Conservation (phyloP, 768 basidiomycete species). For the Trametes cingulata region DNA sequence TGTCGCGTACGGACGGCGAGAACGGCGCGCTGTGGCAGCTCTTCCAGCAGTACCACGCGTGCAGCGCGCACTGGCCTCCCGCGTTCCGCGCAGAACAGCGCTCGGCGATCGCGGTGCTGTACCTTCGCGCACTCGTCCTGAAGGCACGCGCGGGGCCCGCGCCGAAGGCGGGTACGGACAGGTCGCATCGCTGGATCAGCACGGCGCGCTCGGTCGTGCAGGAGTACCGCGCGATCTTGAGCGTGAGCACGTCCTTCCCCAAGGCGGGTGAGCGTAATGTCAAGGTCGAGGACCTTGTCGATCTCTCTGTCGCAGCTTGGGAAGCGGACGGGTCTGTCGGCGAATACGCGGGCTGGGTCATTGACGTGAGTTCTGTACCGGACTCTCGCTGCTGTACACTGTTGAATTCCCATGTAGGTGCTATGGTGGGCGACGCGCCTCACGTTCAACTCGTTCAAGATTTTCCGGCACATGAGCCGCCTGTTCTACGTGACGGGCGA, state of each 20-base stretch:
- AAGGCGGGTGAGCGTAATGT: constrained; percentile 76
- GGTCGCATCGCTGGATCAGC: constrained; percentile 57
- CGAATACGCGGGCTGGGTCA: constrained; percentile 71
- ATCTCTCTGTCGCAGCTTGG: constrained; percentile 80
- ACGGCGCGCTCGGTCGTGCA: constrained; percentile 66
- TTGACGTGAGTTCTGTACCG: constrained; percentile 63
- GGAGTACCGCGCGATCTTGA: constrained; percentile 71
- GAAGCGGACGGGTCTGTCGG: constrained; percentile 67
- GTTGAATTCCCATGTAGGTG: constrained; percentile 59
- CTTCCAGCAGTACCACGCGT: constrained; percentile 59
- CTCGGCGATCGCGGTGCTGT: constrained; percentile 64
- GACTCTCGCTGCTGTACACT: neutral
- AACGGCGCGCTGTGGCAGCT: constrained; percentile 58
- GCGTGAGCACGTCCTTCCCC: constrained; percentile 73
- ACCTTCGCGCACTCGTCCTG: constrained; percentile 71
- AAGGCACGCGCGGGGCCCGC: constrained; percentile 31
- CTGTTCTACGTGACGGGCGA: constrained; percentile 66
- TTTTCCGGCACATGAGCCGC: constrained; percentile 84
- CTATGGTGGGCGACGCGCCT: constrained; percentile 94
- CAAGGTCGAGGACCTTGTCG: constrained; percentile 82
- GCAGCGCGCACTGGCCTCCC: constrained; percentile 73
- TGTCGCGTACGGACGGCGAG: constrained; percentile 38
- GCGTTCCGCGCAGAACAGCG: constrained; percentile 78
- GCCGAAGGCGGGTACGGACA: constrained; percentile 30
- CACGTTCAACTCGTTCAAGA: constrained; percentile 88